Percentiles rank a stretch among this genome's conserved stretches.
Conservation (phyloP, 2,329 filamentous ascomycete species). For the Phoma sp. region DNA sequence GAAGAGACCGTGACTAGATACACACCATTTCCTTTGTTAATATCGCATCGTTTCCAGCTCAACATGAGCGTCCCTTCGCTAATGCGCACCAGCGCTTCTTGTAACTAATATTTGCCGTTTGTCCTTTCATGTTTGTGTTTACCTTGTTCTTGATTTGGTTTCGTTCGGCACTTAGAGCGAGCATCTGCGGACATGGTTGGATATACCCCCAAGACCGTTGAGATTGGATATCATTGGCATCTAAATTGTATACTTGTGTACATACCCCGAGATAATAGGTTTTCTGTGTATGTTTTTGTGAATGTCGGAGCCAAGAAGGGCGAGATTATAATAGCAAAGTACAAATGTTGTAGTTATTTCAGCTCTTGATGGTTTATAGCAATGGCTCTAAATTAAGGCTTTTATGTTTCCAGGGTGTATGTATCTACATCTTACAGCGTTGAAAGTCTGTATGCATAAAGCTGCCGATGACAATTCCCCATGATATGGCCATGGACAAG, state of each 20-base stretch:
- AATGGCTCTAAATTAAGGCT: too few relatives aligned
- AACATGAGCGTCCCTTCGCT: constrained; percentile 11
- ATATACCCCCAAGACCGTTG: constrained; percentile 34
- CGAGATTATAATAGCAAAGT: too few relatives aligned
- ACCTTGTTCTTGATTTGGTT: constrained; percentile 1
- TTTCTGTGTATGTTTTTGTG: not conserved
- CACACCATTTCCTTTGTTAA: constrained; percentile 18
- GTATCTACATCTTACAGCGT: too few relatives aligned
- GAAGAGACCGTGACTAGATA: constrained; percentile 13
- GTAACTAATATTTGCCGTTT: constrained; percentile 30
- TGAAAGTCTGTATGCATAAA: too few relatives aligned
- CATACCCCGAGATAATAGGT: not conserved
- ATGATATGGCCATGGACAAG: too few relatives aligned
- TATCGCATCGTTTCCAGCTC: constrained; percentile 11
- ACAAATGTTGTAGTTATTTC: too few relatives aligned
- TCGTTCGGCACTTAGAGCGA: constrained; percentile 20
- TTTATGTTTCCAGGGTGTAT: too few relatives aligned
- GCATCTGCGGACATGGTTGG: constrained; percentile 26
- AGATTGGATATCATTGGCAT: constrained; percentile 20
- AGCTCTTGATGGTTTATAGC: too few relatives aligned
- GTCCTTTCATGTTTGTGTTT: constrained; percentile 1
- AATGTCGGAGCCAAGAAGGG: too few relatives aligned
- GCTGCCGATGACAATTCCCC: too few relatives aligned
- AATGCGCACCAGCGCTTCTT: constrained; percentile 6
- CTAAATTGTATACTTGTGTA: constrained; percentile 22